Percentiles rank a stretch among this genome's conserved stretches.
Evolutionary conservation across 352 stramenopile genomes (phyloP).

Genomic region (Globisporangium megalacanthum): DNA sequence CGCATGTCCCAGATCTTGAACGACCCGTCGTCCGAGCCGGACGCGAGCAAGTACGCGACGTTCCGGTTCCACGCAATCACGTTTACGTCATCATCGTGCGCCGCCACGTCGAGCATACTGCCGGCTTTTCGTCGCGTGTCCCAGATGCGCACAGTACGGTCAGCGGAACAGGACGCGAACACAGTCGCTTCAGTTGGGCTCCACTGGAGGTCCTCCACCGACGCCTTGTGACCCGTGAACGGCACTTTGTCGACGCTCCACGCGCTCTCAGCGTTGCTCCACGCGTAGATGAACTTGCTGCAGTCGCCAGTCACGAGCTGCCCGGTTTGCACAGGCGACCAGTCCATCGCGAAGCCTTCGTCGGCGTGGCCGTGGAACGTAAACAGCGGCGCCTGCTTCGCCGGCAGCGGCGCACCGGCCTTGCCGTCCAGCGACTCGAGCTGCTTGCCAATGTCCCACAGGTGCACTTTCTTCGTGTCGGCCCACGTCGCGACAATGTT

Average conservation of each 20-base stretch:
- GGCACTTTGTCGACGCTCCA: constrained; percentile 89
- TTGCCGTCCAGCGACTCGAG: constrained; percentile 86
- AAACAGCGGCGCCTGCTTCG: constrained; percentile 78
- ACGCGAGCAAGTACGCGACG: constrained; percentile 96
- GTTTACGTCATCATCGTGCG: constrained; percentile 97
- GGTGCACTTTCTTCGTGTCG: constrained; percentile 93
- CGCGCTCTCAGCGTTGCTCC: constrained; percentile 65
- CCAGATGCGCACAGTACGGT: constrained; percentile 96
- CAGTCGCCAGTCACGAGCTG: constrained; percentile 95
- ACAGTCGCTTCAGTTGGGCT: constrained; percentile 95
- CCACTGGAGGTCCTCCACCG: constrained; percentile 98
- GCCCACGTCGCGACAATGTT: constrained; percentile 98
- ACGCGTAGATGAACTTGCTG: constrained; percentile 96
- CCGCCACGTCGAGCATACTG: constrained; percentile 92
- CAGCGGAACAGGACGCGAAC: constrained; percentile 94
- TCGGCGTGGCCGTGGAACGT: constrained; percentile 94
- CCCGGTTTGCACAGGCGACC: constrained; percentile 88
- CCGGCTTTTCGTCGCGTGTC: constrained; percentile 92
- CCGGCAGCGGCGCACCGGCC: constrained; percentile 35
- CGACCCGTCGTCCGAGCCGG: constrained; percentile 96
- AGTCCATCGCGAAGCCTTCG: constrained; percentile 99
- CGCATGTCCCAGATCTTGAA: constrained; percentile 98
- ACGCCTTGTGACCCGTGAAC: constrained; percentile 89
- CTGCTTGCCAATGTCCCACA: constrained; percentile 94
- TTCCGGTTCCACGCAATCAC: constrained; percentile 98